Evolutionary conservation across 2,329 filamentous ascomycete species (phyloP), one percentile per base, ranked within the genome.

Genomic region (Myriangium duriaei): DNA sequence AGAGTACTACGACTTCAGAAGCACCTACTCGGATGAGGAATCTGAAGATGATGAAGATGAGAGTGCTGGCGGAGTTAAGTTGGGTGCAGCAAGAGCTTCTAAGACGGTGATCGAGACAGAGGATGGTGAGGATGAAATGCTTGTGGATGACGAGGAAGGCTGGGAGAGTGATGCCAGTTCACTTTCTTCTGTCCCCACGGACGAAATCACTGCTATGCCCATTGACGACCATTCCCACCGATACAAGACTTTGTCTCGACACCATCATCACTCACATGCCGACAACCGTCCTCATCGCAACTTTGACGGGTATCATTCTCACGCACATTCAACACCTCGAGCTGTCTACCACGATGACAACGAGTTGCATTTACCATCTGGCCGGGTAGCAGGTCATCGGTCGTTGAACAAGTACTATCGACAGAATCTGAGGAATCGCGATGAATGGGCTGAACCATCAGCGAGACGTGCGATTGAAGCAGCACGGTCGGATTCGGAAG

Each of bases 1-100:
- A 40, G 84, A 96, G 47, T 95, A 84, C 59, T 98, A 98, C 60
- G 91, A 98, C 56, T 98, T 98, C 70, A 74, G 83, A 47, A 83
- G 82, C 61, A 94, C 91, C 1, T 98, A 98, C 58, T 91, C 86
- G 0, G 91, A 96, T 51, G 75, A 70, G 9, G 82, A 71, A 39
- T 67, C 70, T 5, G 65, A 73, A 11, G 72, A 76, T 1, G 74
- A 72, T 1, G 72, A 74, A 4, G 74, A 77, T 14, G 62, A 65
- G 28, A 63, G 61, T 6, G 67, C 62, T 14, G 63, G 62, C 16
- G 82, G 81, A 11, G 78, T 80, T 43, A 88, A 82, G 57, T 67
- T 86, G 9, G 79, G 79, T 5, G 70, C 69, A 11, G 72, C 69
- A 51, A 72, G 79, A 28, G 55, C 61, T 4, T 57, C 51, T n/a